These are phyloP conservation scores for Fomitopsis serialis DNA, from an alignment of 768 basidiomycete species.

Conservation along the genomic window DNA sequence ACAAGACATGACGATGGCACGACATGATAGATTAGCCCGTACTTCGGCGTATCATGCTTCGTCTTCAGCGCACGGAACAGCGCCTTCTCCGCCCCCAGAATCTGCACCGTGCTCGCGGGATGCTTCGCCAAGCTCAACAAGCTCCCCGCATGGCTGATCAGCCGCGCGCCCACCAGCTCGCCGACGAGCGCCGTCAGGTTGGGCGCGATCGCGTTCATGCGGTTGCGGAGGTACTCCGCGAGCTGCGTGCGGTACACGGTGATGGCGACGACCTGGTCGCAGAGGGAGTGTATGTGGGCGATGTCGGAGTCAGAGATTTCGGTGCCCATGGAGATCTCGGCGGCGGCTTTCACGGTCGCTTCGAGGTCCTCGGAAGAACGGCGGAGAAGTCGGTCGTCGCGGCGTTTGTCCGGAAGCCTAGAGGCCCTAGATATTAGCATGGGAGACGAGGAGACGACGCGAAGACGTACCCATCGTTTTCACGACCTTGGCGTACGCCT, in stretches of 20 bases:
- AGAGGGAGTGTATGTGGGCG: constrained; percentile 92
- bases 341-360: constrained; percentile 88
- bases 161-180: constrained; percentile 69
- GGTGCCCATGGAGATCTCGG: constrained; percentile 99
- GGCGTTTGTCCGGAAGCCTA: constrained; percentile 92
- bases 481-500: constrained; percentile 94
- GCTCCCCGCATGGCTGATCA: constrained; percentile 73
- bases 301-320: constrained; percentile 98
- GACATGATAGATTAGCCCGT: constrained; percentile 98
- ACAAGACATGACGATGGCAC: background rate
- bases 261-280: constrained; percentile 98
- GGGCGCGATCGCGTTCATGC: constrained; percentile 97
- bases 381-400: constrained; percentile 78
- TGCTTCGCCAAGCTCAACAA: constrained; percentile 68
- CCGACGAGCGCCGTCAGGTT: constrained; percentile 86
- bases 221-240: constrained; percentile 93
- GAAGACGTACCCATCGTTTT: constrained; percentile 72
- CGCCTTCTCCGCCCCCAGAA: constrained; percentile 74
- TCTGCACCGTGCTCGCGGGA: constrained; percentile 75
- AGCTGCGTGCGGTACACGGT: constrained; percentile 92
- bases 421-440: background rate
- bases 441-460: background rate
- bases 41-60: constrained; percentile 96
- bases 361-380: constrained; percentile 96
- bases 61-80: constrained; percentile 74